phyloP scores from a whole-genome alignment of 495 filamentous ascomycete species.

The Penicillium taxi region DNA sequence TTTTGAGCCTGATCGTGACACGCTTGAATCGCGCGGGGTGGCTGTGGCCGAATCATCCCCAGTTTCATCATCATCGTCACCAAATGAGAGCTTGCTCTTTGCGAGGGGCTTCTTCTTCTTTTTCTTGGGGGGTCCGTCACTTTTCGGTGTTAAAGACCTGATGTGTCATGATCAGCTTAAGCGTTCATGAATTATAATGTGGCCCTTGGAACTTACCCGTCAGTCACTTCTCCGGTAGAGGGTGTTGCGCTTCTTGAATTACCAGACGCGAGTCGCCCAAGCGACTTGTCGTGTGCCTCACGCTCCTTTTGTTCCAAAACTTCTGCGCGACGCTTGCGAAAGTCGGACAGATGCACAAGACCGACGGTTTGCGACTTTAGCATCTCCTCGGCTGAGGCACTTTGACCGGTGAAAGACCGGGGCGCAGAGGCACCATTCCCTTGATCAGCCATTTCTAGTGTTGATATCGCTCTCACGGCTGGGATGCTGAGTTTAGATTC shows the following conservation, averaged over 20 bases:
- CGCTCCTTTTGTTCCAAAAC: constrained; percentile 84
- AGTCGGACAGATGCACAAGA: constrained; percentile 85
- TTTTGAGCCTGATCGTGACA: constrained; percentile 31
- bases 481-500: not conserved
- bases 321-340: constrained; percentile 93
- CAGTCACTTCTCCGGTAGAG: constrained; percentile 43
- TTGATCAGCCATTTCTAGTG: constrained; percentile 28
- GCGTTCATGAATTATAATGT: not conserved
- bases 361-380: constrained; percentile 89
- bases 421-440: constrained; percentile 34
- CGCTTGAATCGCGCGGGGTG: constrained; percentile 29
- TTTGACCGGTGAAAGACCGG: constrained; percentile 65
- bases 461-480: not conserved
- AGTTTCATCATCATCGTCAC: constrained; percentile 46
- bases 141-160: constrained; percentile 35
- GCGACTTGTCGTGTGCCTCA: constrained; percentile 60
- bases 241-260: constrained; percentile 48
- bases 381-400: constrained; percentile 77
- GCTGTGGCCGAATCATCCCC: constrained; percentile 27
- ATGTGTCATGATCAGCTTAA: constrained; percentile 32
- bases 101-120: constrained; percentile 59
- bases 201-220: constrained; percentile 39
- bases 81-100: constrained; percentile 66
- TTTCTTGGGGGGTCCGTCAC: constrained; percentile 45
- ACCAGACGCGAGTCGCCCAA: constrained; percentile 42